These are phyloP conservation scores for Pseudotsuga menziesii DNA, from an alignment of 75 land plant species.

Conservation along the genomic window DNA sequence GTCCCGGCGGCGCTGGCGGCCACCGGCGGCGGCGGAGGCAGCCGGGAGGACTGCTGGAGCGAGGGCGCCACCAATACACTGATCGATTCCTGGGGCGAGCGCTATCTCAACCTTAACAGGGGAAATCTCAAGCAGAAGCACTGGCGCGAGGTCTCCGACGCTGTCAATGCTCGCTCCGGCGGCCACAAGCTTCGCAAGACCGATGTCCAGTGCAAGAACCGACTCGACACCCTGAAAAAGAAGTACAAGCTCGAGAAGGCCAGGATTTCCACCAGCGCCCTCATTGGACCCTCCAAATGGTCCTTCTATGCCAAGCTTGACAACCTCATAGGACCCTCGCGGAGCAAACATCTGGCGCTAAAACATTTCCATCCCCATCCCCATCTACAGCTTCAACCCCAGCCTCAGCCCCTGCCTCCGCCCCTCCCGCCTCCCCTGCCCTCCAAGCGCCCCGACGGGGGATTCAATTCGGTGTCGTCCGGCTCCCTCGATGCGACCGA, in stretches of 20 bases:
- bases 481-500: no score
- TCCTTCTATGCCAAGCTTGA: slow-evolving; percentile 55
- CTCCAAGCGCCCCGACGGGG: no score
- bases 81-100: slow-evolving; percentile 84
- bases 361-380: slow-evolving; percentile 10
- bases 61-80: slow-evolving; percentile 60
- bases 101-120: slow-evolving; percentile 65
- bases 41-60: slow-evolving; percentile 79
- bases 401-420: slow-evolving; percentile 6
- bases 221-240: slow-evolving; percentile 88
- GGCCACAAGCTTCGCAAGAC: slow-evolving; percentile 30
- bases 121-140: slow-evolving; percentile 83
- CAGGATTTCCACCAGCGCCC: slow-evolving; percentile 5
- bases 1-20: not conserved
- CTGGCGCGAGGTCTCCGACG: slow-evolving; percentile 81
- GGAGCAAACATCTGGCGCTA: slow-evolving; percentile 14
- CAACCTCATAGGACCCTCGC: slow-evolving; percentile 51
- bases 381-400: not conserved
- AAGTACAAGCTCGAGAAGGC: slow-evolving; percentile 77
- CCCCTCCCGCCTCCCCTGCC: no score
- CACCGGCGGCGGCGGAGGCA: slow-evolving; percentile 13
- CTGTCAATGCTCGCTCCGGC: slow-evolving; percentile 43
- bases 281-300: slow-evolving; percentile 44
- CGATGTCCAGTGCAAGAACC: slow-evolving; percentile 87
- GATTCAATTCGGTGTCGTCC: no score